phyloP scores from a whole-genome alignment of 352 stramenopile genomes.

The Phytophthora pisi region DNA sequence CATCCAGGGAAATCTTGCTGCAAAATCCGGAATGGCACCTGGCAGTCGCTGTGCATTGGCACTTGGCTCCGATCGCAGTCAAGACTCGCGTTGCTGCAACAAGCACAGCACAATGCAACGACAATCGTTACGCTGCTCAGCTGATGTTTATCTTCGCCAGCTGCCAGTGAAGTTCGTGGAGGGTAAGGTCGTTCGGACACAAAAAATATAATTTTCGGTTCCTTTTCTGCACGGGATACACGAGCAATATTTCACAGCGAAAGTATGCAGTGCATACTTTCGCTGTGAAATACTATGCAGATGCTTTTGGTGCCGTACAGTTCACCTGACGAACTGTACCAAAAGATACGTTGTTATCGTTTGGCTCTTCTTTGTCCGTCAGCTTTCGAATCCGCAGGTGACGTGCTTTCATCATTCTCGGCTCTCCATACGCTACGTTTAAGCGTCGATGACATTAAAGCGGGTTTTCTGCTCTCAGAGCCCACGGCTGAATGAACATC shows the following conservation, averaged over 20 bases:
- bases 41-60: neutral
- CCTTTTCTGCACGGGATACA: constrained; percentile 2
- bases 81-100: neutral
- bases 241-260: neutral
- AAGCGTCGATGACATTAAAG: too few relatives aligned
- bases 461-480: too few relatives aligned
- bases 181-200: neutral
- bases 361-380: too few relatives aligned
- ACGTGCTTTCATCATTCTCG: too few relatives aligned
- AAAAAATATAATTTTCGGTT: neutral
- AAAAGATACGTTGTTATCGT: too few relatives aligned
- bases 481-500: too few relatives aligned
- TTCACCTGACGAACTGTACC: too few relatives aligned
- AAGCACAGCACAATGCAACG: neutral
- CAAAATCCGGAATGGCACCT: constrained; percentile 16
- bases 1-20: constrained; percentile 1
- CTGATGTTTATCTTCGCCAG: neutral
- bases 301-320: neutral
- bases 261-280: neutral
- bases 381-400: too few relatives aligned
- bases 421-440: too few relatives aligned
- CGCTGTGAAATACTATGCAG: too few relatives aligned
- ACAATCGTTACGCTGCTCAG: neutral
- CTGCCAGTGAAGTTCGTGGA: neutral
- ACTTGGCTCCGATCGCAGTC: neutral